Conservation (phyloP, 2,329 filamentous ascomycete genomes). For the Nakataea oryzae region DNA sequence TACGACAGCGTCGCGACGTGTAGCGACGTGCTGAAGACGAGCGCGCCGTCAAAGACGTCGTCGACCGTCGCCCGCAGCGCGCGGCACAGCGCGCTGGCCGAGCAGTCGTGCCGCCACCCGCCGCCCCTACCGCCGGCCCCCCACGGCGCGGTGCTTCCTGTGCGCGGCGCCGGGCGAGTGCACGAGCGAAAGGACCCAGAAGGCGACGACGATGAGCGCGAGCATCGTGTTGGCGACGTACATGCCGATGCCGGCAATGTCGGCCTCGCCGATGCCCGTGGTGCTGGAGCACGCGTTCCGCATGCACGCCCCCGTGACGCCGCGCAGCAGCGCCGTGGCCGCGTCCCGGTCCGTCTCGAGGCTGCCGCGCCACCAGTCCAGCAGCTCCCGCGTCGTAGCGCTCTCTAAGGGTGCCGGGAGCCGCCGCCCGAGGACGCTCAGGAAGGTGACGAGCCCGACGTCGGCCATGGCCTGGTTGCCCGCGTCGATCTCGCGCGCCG, state of each 20-base stretch:
- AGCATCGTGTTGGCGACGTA: neutral
- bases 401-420: neutral
- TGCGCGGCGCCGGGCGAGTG: neutral
- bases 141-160: neutral
- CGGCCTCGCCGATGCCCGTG: constrained; percentile 3
- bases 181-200: neutral
- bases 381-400: neutral
- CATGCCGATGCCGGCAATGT: constrained; percentile 1
- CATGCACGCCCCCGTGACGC: neutral
- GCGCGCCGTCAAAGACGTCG: neutral
- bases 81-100: neutral
- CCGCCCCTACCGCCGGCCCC: no score
- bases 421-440: neutral
- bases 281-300: constrained; percentile 1
- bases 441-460: neutral
- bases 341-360: neutral
- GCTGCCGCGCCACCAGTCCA: neutral
- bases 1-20: neutral
- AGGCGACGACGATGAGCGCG: neutral
- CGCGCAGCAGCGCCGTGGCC: neutral
- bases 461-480: neutral
- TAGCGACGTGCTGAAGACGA: neutral
- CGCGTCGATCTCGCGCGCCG: neutral
- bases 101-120: neutral
- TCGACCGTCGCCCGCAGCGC: neutral